Base-by-base conservation (phyloP, 352 stramenopile species). In the Globisporangium canariense region DNA sequence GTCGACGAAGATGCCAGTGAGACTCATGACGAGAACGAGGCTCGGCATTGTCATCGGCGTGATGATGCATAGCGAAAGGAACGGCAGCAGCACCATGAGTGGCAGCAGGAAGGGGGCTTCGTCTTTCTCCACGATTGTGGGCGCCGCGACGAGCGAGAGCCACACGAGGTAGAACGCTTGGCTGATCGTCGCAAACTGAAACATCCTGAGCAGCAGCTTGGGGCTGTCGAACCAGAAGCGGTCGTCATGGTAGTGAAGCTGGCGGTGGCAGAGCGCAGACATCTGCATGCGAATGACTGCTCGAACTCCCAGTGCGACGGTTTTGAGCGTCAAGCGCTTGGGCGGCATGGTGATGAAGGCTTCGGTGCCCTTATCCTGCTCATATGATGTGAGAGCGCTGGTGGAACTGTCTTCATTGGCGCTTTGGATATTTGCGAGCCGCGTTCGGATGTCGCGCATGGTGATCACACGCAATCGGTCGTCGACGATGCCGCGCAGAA, bases 81-180 rank as follows among this genome's bases (percentile, higher is more conserved):
- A 69, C 5, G 87, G 87, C 10, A 90, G 70, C 4, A 83, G 62
- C n/a, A 87, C 49, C 85, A 93, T 96, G 60, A 93, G 59, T 22
- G 64, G 60, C 20, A 78, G 65, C 46, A 91, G 69, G 11, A 79
- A 83, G 49, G 47, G 56, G 13, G 63, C 64, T 1, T 47, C 62
- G 0, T 65, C 36, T 0, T 67, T 62, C 28, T 73, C 59, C 7
- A 73, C 57, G 9, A 90, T 65, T 2, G 71, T 79, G 22, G 74
- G 74, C 34, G 79, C 78, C 34, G 89, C 77, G 2, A 96, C 85
- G 9, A 95, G 80, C 0, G 85, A 90, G 57, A 95, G 75, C 87
- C 87, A 95, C 10, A 94, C 83, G 34, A 95, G 70, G 57, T 95
- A 95, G 63, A 95, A 94, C 7, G 85, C 85, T 64, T 95, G 87